Evolutionary conservation across 129 eudicot species (phyloP), one percentile per base, ranked within the genome.

Genomic region (Artemisia tridentata): DNA sequence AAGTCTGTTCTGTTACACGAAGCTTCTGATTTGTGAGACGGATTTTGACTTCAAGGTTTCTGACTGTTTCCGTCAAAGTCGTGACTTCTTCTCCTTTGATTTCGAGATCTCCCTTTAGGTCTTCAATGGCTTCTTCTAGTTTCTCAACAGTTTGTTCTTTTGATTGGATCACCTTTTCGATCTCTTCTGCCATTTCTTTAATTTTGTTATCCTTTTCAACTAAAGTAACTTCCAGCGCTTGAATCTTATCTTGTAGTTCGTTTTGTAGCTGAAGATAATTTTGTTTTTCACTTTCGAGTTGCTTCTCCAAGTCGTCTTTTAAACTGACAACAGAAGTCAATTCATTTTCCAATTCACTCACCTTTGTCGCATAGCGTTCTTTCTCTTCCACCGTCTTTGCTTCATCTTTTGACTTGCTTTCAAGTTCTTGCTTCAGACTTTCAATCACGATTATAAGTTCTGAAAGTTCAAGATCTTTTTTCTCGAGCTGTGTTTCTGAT

Each of bases 21-120:
- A 89, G 97, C 83, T 93, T 93, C 65, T 87, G 99, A 75, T 79
- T 85, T 17, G 97, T 51, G 52, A 93, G 80, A 2, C 98, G 95
- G 55, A 87, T 83, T 82, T 87, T 90, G 54, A 93, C 96, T 82
- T 93, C 98, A 2, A 80, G 80, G 38, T 75, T 85, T 19, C 90
- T 80, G 34, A 88, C 76, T n/a, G 84, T 93, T 79, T 87, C 99
- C 14, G 72, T 65, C 82, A 88, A 55, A 50, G 92, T 82, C 46
- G 69, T 73, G 27, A 83, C 21, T 51, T 90, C 96, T 14, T 93
- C 98, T 74, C 63, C 92, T 82, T 88, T 88, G 66, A 82, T 81
- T 80, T 93, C 98, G 0, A 93, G 73, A 7, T 93, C 96, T 71
- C 82, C 76, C 64, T 82, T 87, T 12, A 93, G 77, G 79, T 90